Base-by-base conservation (phyloP, 805 yeast species). In the Scheffersomyces ergatensis region DNA sequence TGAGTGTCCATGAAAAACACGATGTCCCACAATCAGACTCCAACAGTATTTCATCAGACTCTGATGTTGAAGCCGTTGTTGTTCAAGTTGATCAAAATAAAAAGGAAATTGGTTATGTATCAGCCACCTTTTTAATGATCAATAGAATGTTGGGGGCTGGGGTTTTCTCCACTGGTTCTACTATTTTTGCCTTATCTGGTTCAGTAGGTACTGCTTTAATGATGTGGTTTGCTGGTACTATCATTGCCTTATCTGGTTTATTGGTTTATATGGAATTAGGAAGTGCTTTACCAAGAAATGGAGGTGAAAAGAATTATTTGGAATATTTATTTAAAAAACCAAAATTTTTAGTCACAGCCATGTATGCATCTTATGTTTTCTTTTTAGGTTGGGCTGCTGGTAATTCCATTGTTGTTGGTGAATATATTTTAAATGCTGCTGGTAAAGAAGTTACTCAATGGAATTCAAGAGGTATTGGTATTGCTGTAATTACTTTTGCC, bases 381-480 rank as follows among this genome's bases (percentile, higher is more conserved):
- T 74, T 85, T 53, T 67, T 87, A 36, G 93, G 93, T 27, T 87
- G 90, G 88, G 90, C 95, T 17, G 81, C 93, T 9, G 87, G 90
- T 60, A 85, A 85, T 60, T 82, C 90, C 16, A 79, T 85, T 37
- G 87, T 85, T 26, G 84, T 84, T 48, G 95, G 95, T 23, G 84
- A 83, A 55, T 86, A 84, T 63, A 72, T 87, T 45, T 69, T 86
- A 44, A 77, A 76, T 31, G 95, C 95, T 9, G 89, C 90, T 5
- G 83, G 78, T 31, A 73, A 68, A 14, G 83, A 80, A 44, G 72
- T 77, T 7, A 80, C 84, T 11, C 75, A 81, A 50, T 87, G 95
- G 95, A 80, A 81, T 53, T 82, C 83, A 49, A 73, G 92, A 55
- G 89, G 81, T 31, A 76, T 87, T 50, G 95, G 90, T 48, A 67